Conservation (phyloP, 2,329 filamentous ascomycete species). For the Neoarthrinium moseri region DNA sequence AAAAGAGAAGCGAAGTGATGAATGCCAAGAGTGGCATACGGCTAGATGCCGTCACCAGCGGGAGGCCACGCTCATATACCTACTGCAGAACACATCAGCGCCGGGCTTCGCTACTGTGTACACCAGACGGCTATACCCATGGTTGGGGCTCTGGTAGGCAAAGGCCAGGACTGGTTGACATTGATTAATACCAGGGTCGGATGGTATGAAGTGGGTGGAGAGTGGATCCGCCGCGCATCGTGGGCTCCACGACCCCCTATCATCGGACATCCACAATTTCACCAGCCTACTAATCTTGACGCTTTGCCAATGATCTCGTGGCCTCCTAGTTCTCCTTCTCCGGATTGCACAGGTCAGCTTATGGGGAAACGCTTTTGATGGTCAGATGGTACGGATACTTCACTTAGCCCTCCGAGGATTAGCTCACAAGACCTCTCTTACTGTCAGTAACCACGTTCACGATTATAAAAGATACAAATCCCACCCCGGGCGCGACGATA, state of each 20-base stretch:
- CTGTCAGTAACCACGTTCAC: too few relatives aligned
- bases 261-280: not conserved
- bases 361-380: too few relatives aligned
- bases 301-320: not conserved
- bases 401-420: too few relatives aligned
- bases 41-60: not conserved
- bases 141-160: not conserved
- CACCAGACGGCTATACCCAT: not conserved
- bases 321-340: too few relatives aligned
- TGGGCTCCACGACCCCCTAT: not conserved
- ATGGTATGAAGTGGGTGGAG: slow-evolving; percentile 3
- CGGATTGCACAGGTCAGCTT: too few relatives aligned
- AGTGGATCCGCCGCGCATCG: not conserved
- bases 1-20: slow-evolving; percentile 4
- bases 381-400: too few relatives aligned
- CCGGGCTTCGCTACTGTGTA: slow-evolving; percentile 7
- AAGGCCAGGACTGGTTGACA: slow-evolving; percentile 4
- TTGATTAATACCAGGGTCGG: slow-evolving; percentile 7
- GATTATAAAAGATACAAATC: too few relatives aligned
- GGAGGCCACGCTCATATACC: slow-evolving; percentile 1
- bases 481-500: too few relatives aligned
- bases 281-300: not conserved
- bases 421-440: too few relatives aligned
- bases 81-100: not conserved
- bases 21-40: slow-evolving; percentile 6